A percentile compares a stretch with the other conserved stretches of the same genome.
phyloP scores from a whole-genome alignment of 305 asterid genomes.

The Fraxinus sp. region DNA sequence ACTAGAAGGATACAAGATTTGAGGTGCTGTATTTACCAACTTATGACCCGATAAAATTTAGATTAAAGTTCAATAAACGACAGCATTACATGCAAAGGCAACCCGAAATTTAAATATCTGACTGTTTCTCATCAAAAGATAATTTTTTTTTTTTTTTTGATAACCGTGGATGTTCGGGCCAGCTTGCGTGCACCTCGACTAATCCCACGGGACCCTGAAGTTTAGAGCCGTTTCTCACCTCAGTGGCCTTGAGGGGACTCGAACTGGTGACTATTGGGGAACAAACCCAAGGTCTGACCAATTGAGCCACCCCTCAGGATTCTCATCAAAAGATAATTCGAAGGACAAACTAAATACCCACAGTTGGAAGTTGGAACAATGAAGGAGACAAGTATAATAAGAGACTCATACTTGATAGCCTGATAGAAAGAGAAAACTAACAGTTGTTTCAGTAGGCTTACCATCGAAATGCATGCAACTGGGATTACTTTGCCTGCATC shows the following conservation, averaged over 20 bases:
- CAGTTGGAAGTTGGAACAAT: neutral
- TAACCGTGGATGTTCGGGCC: too few species aligned
- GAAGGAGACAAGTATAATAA: neutral
- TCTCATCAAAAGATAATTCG: neutral
- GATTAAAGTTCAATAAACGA: neutral
- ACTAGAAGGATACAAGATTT: constrained; percentile 12
- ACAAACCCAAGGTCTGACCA: too few species aligned
- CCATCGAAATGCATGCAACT: constrained; percentile 76
- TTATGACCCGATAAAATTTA: neutral
- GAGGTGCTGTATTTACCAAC: constrained; percentile 6
- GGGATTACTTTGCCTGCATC: constrained; percentile 57
- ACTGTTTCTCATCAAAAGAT: neutral
- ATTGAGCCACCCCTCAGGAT: neutral
- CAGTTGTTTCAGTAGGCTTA: constrained; percentile 36
- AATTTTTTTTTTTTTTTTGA: neutral
- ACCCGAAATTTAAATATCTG: neutral
- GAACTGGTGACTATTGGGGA: too few species aligned
- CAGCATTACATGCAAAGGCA: constrained; percentile 7
- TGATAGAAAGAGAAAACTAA: neutral
- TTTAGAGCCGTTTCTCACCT: too few species aligned
- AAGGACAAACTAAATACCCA: neutral
- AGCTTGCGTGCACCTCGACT: too few species aligned
- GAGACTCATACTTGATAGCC: neutral
- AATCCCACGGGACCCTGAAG: too few species aligned
- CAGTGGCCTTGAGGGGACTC: too few species aligned